Evolutionary conservation across 2,329 filamentous ascomycete species (phyloP).

Genomic region (Purpureocillium takamizusanense): DNA sequence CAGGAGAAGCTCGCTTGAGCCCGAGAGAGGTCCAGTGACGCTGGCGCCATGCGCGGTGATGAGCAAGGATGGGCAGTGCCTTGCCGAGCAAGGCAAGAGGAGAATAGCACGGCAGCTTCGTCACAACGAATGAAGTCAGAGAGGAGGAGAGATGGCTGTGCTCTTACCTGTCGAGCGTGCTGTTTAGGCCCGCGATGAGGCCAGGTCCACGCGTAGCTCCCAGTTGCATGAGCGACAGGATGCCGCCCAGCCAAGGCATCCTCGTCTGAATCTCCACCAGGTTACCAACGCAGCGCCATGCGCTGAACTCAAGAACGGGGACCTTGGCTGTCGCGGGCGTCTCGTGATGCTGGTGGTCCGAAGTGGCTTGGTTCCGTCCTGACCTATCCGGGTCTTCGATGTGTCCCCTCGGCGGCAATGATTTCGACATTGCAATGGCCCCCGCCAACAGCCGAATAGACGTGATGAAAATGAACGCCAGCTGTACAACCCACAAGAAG

Average conservation of each 20-base stretch:
- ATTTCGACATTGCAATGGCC: conserved; percentile 58
- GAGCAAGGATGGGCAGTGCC: neutral
- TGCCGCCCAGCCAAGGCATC: conserved; percentile 85
- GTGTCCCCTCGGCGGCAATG: conserved; percentile 46
- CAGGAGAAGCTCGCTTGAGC: conserved; percentile 5
- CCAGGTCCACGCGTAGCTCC: conserved; percentile 65
- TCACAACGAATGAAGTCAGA: too few species aligned
- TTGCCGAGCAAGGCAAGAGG: conserved; percentile 7
- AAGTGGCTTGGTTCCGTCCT: too few species aligned
- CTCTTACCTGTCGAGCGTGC: conserved; percentile 82
- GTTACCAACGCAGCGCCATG: conserved; percentile 66
- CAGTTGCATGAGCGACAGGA: conserved; percentile 68
- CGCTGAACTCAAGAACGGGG: conserved; percentile 66
- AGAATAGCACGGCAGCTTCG: too few species aligned
- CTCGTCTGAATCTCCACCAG: conserved; percentile 65
- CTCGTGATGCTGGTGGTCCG: conserved; percentile 2
- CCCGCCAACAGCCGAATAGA: conserved; percentile 56
- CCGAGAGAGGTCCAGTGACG: conserved; percentile 32
- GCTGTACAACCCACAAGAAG: conserved; percentile 50
- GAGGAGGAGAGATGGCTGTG: too few species aligned
- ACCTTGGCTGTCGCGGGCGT: conserved; percentile 27
- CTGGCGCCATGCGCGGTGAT: conserved; percentile 30
- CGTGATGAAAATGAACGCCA: conserved; percentile 46
- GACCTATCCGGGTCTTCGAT: conserved; percentile 8
- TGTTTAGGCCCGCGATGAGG: conserved; percentile 63